phyloP scores from a whole-genome alignment of 2,329 filamentous ascomycete species.

The Capronia epimyces region DNA sequence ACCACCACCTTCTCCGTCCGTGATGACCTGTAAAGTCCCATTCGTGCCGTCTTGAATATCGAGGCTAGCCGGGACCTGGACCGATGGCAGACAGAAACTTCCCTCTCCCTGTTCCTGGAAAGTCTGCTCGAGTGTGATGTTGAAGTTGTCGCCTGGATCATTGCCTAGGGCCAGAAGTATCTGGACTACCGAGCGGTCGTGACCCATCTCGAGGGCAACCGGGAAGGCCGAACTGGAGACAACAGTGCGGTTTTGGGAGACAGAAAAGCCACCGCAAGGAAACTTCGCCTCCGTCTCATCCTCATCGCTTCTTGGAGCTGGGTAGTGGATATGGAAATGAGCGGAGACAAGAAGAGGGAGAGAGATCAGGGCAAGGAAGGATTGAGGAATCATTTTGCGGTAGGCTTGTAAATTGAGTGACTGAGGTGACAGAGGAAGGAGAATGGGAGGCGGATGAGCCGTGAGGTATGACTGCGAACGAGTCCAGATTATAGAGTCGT shows the following conservation, averaged over 20 bases:
- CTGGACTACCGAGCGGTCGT: slow-evolving; percentile 49
- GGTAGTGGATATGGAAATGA: slow-evolving; percentile 53
- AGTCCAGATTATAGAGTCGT: too few relatives aligned
- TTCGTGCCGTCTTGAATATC: slow-evolving; percentile 54
- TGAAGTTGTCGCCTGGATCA: slow-evolving; percentile 57
- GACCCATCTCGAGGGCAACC: slow-evolving; percentile 49
- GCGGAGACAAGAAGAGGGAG: slow-evolving; percentile 46
- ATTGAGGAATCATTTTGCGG: slow-evolving; percentile 31
- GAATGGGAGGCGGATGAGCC: neutral
- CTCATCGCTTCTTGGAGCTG: slow-evolving; percentile 45
- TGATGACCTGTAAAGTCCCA: slow-evolving; percentile 65
- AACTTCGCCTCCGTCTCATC: slow-evolving; percentile 44
- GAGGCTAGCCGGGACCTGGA: slow-evolving; percentile 37
- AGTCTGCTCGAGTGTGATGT: slow-evolving; percentile 59
- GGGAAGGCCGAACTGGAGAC: slow-evolving; percentile 45
- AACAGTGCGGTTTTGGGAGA: slow-evolving; percentile 45
- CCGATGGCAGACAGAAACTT: slow-evolving; percentile 58
- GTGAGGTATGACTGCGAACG: too few relatives aligned
- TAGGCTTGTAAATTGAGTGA: too few relatives aligned
- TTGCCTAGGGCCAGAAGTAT: slow-evolving; percentile 51
- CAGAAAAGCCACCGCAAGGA: slow-evolving; percentile 49
- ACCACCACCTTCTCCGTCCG: slow-evolving; percentile 52
- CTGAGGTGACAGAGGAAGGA: too few relatives aligned
- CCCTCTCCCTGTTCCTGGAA: slow-evolving; percentile 57
- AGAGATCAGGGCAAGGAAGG: slow-evolving; percentile 36